Evolutionary conservation across 148 eudicot genomes (phyloP).

Genomic region (Suaeda aralocaspica): DNA sequence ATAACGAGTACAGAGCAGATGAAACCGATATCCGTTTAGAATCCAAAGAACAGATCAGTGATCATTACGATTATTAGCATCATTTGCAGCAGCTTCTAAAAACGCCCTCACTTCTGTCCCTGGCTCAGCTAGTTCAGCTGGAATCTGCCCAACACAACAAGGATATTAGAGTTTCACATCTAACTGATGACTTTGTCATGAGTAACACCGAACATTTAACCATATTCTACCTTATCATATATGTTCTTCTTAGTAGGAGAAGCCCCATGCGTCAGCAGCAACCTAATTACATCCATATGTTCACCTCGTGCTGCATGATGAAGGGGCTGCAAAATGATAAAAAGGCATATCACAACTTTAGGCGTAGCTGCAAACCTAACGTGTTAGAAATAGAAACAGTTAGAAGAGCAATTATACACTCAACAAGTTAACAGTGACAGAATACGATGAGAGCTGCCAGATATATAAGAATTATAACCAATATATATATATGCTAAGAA

Average conservation of each 20-base stretch:
- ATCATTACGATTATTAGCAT: conserved; percentile 25
- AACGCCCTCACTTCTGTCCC: conserved; percentile 41
- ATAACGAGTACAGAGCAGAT: not conserved
- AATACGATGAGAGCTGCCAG: no score
- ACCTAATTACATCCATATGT: conserved; percentile 49
- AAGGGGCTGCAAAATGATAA: conserved; percentile 57
- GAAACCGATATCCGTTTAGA: not conserved
- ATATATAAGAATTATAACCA: no score
- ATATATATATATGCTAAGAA: no score
- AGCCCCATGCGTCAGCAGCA: conserved; percentile 72
- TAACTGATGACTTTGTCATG: not conserved
- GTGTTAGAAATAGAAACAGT: no score
- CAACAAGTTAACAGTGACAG: no score
- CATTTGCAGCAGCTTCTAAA: conserved; percentile 46
- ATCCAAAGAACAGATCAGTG: not conserved
- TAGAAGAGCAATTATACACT: no score
- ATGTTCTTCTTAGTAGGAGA: conserved; percentile 53
- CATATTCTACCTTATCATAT: conserved; percentile 58
- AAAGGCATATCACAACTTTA: not conserved
- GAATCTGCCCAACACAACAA: conserved; percentile 38
- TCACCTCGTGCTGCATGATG: conserved; percentile 98
- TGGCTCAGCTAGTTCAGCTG: conserved; percentile 51
- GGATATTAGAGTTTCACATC: not conserved
- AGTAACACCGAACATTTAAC: not conserved
- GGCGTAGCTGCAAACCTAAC: not conserved